A percentile compares a stretch with the other conserved stretches of the same genome.
Conservation (phyloP, 495 filamentous ascomycete genomes). For the Neurospora hispaniola region DNA sequence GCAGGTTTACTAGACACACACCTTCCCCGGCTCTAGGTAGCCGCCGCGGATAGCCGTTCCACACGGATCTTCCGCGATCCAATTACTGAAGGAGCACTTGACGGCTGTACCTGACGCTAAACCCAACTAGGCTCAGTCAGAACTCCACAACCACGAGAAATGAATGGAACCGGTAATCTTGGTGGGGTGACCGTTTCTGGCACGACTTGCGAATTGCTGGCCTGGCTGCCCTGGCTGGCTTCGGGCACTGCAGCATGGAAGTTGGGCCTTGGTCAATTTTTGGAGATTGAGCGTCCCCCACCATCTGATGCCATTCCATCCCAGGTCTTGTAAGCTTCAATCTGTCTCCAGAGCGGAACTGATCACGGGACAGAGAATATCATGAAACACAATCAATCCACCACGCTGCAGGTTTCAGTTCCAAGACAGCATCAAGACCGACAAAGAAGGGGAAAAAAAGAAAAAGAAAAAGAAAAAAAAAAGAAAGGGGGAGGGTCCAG, state of each 20-base stretch:
- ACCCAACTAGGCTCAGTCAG: constrained; percentile 8
- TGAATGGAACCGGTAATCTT: constrained; percentile 7
- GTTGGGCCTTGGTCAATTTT: background rate
- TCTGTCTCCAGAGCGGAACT: background rate
- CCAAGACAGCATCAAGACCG: background rate
- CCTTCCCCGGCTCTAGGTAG: background rate
- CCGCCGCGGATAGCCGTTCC: constrained; percentile 14
- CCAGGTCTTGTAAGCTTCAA: background rate
- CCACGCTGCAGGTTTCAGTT: background rate
- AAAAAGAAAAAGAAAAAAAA: background rate
- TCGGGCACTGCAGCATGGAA: background rate
- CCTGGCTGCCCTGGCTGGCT: background rate
- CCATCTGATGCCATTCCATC: background rate
- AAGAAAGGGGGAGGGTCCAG: background rate
- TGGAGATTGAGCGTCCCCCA: background rate
- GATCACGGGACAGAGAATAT: background rate
- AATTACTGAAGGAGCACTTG: constrained; percentile 19
- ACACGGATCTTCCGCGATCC: constrained; percentile 35
- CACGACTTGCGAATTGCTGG: background rate
- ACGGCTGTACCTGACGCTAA: constrained; percentile 36
- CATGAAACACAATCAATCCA: background rate
- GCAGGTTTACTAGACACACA: background rate
- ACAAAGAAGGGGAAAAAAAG: background rate
- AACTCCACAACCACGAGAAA: constrained; percentile 8
- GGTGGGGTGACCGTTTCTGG: background rate